Conservation (phyloP, 768 basidiomycete genomes). For the Sistotremastrum niveocremeum region DNA sequence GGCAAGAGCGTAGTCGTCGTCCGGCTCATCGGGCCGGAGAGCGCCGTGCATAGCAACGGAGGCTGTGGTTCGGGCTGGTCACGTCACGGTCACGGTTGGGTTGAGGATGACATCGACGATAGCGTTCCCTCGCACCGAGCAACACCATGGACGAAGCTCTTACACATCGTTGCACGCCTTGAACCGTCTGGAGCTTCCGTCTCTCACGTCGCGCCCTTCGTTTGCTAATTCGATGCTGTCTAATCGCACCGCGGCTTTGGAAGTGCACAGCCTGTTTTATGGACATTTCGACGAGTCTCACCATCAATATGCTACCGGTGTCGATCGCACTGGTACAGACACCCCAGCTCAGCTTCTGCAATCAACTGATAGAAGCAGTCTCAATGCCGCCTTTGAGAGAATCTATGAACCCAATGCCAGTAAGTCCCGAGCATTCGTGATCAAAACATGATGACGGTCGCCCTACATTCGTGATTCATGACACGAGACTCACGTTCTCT, state of each 20-base stretch:
- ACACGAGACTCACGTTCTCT: no score
- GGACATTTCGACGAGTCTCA: slow-evolving; percentile 29
- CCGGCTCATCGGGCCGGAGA: no score
- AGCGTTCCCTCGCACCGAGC: no score
- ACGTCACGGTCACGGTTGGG: no score
- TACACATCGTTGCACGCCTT: no score
- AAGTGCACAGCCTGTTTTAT: slow-evolving; percentile 60
- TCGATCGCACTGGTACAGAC: neutral
- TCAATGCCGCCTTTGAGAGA: slow-evolving; percentile 39
- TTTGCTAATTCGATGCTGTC: slow-evolving; percentile 13
- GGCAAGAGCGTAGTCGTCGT: no score
- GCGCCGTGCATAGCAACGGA: no score
- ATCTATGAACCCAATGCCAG: slow-evolving; percentile 65
- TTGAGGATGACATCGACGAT: no score
- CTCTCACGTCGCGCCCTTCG: slow-evolving; percentile 7
- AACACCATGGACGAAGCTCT: no score
- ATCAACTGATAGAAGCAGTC: slow-evolving; percentile 9
- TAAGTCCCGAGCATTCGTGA: slow-evolving; percentile 20
- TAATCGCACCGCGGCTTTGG: slow-evolving; percentile 44
- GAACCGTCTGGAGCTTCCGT: neutral
- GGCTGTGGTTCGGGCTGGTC: no score
- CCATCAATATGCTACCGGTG: neutral
- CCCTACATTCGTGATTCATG: no score
- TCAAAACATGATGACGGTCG: neutral
- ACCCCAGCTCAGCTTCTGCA: neutral